Base-by-base conservation (phyloP, 2,329 filamentous ascomycete species). In the Pseudogymnoascus verrucosus region DNA sequence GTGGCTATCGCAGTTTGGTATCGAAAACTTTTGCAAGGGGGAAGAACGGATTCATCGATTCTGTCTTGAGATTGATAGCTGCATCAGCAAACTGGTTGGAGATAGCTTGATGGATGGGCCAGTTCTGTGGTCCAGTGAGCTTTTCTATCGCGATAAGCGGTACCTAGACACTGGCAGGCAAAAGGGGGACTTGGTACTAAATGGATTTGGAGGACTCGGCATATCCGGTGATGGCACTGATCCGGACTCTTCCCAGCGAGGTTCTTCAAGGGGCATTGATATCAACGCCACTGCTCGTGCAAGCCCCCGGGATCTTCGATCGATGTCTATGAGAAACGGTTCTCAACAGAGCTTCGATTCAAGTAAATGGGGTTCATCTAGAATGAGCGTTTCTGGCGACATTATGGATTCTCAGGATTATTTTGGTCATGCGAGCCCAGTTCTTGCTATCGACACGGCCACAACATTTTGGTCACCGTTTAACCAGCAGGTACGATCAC, bases 31-130 rank as follows among this genome's bases (percentile, higher is more conserved):
- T 69, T 99, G 95, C 76, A 89, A 87, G 69, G 95, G 93, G 5
- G 95, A 99, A 74, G 95, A 99, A 76, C 82, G 95, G 61, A 93
- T 99, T 37, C 95, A 98, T 73, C 87, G 93, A 10, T 95, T 99
- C 74, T 95, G 89, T 72, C 89, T 92, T 68, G 95, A 98, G 73
- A 84, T 98, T 28, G 89, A 93, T 70, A 89, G 86, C 66, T 96
- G 91, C 71, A 88, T 96, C 67, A 89, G 86, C 68, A 92, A 91
- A 72, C 80, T 98, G 6, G 88, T 96, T 31, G 91, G 91, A 28
- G 90, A 96, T 65, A 91, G 86, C 54, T 87, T 96, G 66, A 81
- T 89, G 65, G 90, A 96, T 39, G 90, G 90, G 0, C 92, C 93
- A 0, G 90, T 96, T 0, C 78, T 98, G 1, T 97, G 92, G 92